Evolutionary conservation across 257 asterid species (phyloP).

Genomic region (Gardenia jasminoides): DNA sequence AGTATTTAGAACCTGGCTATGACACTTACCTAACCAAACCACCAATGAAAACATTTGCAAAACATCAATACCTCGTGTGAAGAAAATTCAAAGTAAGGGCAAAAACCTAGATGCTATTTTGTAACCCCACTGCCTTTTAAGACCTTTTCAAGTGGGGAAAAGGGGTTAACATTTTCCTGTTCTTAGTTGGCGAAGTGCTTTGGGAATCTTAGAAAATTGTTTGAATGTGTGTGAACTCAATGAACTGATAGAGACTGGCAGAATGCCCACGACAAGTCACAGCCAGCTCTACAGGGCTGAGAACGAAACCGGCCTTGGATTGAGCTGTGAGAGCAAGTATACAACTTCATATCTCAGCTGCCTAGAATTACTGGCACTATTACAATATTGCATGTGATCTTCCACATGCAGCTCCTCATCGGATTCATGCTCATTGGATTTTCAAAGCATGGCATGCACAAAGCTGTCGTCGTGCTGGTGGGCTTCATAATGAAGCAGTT

Average conservation of each 20-base stretch:
- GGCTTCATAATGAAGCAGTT: not conserved
- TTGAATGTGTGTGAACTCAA: not conserved
- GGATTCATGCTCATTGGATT: not conserved
- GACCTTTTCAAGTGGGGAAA: not conserved
- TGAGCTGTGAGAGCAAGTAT: not conserved
- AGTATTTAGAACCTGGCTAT: too few species aligned
- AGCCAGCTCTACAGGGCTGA: not conserved
- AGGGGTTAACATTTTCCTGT: not conserved
- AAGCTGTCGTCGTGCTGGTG: not conserved
- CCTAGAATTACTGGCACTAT: not conserved
- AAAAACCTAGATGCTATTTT: too few species aligned
- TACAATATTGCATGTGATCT: not conserved
- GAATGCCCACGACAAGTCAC: not conserved
- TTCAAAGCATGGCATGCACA: not conserved
- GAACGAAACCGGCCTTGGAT: not conserved
- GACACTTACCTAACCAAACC: too few species aligned
- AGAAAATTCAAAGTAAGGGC: too few species aligned
- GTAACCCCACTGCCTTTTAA: not conserved
- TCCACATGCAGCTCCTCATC: not conserved
- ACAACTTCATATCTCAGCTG: not conserved
- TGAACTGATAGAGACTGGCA: not conserved
- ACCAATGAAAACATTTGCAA: too few species aligned
- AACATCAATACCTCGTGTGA: too few species aligned
- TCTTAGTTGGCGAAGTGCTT: not conserved
- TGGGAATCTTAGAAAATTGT: not conserved